Evolutionary conservation across 2,329 filamentous ascomycete genomes (phyloP), one percentile per base, ranked within the genome.

Genomic region (Aureobasidium sp.): DNA sequence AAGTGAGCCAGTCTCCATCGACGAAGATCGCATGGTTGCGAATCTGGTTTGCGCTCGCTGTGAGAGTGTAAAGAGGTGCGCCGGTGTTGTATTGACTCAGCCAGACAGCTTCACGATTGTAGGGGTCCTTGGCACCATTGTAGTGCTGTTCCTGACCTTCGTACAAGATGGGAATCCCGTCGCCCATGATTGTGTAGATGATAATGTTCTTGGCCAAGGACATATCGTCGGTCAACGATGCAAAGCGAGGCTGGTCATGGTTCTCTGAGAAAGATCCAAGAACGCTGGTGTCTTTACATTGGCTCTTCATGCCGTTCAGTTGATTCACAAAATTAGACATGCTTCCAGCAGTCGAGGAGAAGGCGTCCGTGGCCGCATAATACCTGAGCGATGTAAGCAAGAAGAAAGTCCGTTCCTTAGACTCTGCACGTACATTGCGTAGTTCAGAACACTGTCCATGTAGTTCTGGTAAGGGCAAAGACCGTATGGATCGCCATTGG

Each of bases 111-210:
- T 77, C 76, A 44, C 76, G 71, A 50, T 77, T 76, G 58, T 69
- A 71, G 0, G 76, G 75, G 33, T 73, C 73, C 12, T 64, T 66
- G 17, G 63, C 61, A 35, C 69, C 71, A 1, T 75, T 70, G 69
- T 79, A 84, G 63, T 81, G 82, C 67, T 88, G 85, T 71, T 88
- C 85, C 64, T 85, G 82, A 31, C 85, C 85, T 66, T 86, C 80
- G 71, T 87, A 88, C 37, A 87, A 77, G 61, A 86, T 83, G 1
- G 85, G 84, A 42, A 87, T 82, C 22, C 85, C 85, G 60, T 85
- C 77, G 2, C 76, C 75, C 19, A 88, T 78, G 33, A 88, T 78
- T n/a, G 81, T 82, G 67, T 83, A 87, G 0, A 83, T 78, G 44
- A 87, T 75, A 5, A 82, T 78, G 66, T 88, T 88, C 70, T 83